phyloP scores from a whole-genome alignment of 805 yeast species.

The Pichia nanzhaoensis region DNA sequence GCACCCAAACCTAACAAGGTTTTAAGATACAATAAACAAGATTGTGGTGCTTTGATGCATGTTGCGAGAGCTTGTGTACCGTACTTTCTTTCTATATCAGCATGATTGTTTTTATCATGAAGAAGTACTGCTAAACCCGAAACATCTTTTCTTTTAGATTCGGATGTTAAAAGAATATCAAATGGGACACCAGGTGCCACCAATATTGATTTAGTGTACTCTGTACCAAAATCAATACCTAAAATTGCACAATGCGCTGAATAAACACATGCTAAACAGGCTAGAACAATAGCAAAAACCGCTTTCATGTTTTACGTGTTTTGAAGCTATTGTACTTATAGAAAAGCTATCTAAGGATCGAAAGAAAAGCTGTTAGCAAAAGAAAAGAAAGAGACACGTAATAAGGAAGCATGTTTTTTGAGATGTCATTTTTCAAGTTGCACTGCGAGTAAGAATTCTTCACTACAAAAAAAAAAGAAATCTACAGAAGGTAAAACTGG shows the following conservation, averaged over 20 bases:
- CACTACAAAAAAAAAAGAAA: not conserved
- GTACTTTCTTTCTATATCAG: slow-evolving; percentile 62
- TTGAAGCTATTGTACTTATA: not conserved
- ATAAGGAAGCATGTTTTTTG: not conserved
- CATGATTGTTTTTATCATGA: slow-evolving; percentile 15
- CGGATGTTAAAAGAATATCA: slow-evolving; percentile 83
- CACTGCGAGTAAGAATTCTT: not conserved
- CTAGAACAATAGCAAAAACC: not conserved
- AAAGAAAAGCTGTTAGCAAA: not conserved
- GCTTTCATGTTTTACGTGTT: slow-evolving; percentile 4
- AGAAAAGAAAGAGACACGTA: not conserved
- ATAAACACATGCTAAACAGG: not conserved
- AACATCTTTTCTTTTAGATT: slow-evolving; percentile 84
- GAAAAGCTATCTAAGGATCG: not conserved
- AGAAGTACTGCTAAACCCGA: slow-evolving; percentile 59
- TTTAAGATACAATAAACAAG: slow-evolving; percentile 63
- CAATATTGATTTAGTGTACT: slow-evolving; percentile 76
- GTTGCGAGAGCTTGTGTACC: slow-evolving; percentile 71
- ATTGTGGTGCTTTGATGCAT: slow-evolving; percentile 66
- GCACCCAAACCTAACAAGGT: slow-evolving; percentile 58
- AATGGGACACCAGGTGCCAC: slow-evolving; percentile 88
- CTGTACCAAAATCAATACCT: slow-evolving; percentile 87
- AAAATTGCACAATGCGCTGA: slow-evolving; percentile 51
- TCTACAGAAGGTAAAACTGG: not conserved
- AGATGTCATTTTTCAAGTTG: not conserved